Conservation (phyloP, 2,329 filamentous ascomycete genomes). For the Fusarium tjaetaba region DNA sequence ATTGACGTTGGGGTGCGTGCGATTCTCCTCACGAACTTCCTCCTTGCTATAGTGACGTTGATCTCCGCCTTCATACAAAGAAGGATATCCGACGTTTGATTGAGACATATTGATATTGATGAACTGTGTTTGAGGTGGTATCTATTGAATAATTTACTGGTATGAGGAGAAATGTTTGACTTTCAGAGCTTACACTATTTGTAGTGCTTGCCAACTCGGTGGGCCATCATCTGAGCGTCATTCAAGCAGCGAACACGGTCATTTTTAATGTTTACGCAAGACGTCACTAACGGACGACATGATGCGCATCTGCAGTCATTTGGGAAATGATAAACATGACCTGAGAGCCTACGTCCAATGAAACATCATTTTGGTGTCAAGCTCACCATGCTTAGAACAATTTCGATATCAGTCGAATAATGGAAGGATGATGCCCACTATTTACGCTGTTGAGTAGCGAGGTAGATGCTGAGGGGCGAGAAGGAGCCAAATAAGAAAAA, state of each 20-base stretch:
- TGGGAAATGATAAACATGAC: background rate
- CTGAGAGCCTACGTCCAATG: background rate
- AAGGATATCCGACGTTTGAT: constrained; percentile 22
- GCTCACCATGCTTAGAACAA: background rate
- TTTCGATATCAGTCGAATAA: background rate
- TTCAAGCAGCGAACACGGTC: background rate
- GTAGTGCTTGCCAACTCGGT: background rate
- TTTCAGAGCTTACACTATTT: background rate
- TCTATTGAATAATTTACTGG: background rate
- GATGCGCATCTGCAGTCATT: background rate
- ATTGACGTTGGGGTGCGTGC: constrained; percentile 12
- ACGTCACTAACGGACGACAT: constrained; percentile 9
- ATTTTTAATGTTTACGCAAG: background rate
- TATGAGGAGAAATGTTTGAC: no score
- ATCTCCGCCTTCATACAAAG: constrained; percentile 23
- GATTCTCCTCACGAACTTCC: constrained; percentile 2
- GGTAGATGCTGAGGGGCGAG: background rate
- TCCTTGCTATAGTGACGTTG: constrained; percentile 21
- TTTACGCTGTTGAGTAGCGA: fast-evolving
- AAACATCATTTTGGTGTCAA: background rate
- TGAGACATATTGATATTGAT: constrained; percentile 3
- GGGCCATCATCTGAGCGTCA: constrained; percentile 25
- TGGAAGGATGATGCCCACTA: fast-evolving
- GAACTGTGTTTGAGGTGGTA: background rate
- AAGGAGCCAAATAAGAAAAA: fast-evolving